Evolutionary conservation across 2,329 filamentous ascomycete species (phyloP).

Genomic region (Xylariaceae sp.): DNA sequence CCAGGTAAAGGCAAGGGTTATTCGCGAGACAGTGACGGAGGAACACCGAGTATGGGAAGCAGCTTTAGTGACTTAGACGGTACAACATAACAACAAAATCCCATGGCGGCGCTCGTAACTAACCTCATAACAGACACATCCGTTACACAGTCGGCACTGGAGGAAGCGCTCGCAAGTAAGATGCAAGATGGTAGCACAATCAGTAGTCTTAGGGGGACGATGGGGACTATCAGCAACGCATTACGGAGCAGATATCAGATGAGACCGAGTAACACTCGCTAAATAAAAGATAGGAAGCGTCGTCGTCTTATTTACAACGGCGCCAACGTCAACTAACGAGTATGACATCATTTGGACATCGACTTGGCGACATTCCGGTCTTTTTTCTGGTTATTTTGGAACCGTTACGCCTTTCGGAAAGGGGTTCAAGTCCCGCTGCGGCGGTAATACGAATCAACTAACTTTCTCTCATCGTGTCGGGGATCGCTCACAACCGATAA

Average conservation of each 20-base stretch:
- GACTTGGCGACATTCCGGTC: not conserved
- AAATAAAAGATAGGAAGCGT: not conserved
- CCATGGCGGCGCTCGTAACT: conserved; percentile 9
- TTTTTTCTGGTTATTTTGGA: not conserved
- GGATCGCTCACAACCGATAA: not conserved
- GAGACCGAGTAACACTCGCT: conserved; percentile 19
- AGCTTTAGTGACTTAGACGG: conserved; percentile 83
- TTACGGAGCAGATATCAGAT: conserved; percentile 57
- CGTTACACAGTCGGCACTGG: conserved; percentile 73
- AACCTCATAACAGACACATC: conserved; percentile 57
- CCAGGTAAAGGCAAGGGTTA: conserved; percentile 47
- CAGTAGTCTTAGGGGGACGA: conserved; percentile 60
- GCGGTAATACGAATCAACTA: not conserved
- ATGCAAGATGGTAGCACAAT: conserved; percentile 57
- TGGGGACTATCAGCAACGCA: conserved; percentile 63
- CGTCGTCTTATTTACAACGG: not conserved
- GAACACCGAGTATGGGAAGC: conserved; percentile 72
- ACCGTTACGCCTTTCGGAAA: not conserved
- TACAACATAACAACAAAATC: conserved; percentile 31
- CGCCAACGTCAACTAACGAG: not conserved
- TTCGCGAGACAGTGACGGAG: conserved; percentile 61
- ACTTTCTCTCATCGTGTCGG: not conserved
- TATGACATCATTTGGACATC: conserved; percentile 1
- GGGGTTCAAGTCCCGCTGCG: not conserved
- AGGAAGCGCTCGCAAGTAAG: conserved; percentile 70